Percentiles rank a stretch among this genome's conserved stretches.
These are phyloP conservation scores for Trichosporon sp. DNA, from an alignment of 1,284 basidiomycete species.

Conservation along the genomic window DNA sequence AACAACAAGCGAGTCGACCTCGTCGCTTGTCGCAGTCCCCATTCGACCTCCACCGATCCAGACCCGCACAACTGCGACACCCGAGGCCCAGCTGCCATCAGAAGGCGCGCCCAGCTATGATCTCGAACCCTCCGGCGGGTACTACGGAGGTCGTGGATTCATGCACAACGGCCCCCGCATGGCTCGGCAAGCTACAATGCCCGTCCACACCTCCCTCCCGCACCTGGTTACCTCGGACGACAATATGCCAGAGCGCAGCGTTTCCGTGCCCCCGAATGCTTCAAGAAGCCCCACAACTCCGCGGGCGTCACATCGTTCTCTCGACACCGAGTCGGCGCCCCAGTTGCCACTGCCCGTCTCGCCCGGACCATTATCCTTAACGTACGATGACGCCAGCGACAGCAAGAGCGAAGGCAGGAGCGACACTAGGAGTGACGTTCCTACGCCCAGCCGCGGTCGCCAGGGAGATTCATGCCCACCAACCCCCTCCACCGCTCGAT, in stretches of 20 bases:
- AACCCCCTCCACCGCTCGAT: not conserved
- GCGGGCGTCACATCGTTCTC: conserved; percentile 5
- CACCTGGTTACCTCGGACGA: not conserved
- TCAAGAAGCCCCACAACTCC: conserved; percentile 12
- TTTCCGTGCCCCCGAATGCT: conserved; percentile 13
- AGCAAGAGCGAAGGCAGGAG: conserved; percentile 11
- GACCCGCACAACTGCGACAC: conserved; percentile 45
- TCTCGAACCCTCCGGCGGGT: conserved; percentile 1
- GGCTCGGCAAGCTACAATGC: conserved; percentile 14
- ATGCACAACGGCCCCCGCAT: conserved; percentile 34
- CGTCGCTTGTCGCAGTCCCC: conserved; percentile 45
- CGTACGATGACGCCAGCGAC: conserved; percentile 25
- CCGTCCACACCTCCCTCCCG: not conserved
- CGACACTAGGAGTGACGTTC: not conserved
- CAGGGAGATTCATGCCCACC: not conserved
- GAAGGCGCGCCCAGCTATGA: conserved; percentile 8
- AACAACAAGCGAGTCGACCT: conserved; percentile 38
- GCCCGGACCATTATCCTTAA: not conserved
- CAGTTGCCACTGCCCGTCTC: conserved; percentile 7
- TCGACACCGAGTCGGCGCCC: conserved; percentile 1
- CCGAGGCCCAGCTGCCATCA: conserved; percentile 25
- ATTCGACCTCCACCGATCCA: conserved; percentile 46
- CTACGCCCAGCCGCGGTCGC: not conserved
- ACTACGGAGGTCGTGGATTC: conserved; percentile 31
- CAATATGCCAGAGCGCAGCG: not conserved